Conservation (phyloP, 2,329 filamentous ascomycete species). For the Clarireedia homoeocarpa region DNA sequence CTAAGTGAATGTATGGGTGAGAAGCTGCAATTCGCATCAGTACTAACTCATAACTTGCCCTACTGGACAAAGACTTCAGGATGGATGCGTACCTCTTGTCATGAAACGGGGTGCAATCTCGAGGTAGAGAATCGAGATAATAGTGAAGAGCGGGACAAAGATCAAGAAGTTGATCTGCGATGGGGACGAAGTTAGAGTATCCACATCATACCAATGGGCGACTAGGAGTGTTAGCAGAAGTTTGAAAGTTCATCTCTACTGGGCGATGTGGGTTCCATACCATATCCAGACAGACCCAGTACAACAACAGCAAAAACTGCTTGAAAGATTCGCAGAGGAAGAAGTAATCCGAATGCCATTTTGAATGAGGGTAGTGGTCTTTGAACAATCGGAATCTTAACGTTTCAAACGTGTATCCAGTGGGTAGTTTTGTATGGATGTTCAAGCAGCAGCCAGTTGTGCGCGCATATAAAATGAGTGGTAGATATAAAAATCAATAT, state of each 20-base stretch:
- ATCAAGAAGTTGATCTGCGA: conserved; percentile 51
- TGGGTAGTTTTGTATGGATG: conserved; percentile 1
- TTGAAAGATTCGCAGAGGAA: conserved; percentile 40
- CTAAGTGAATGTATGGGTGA: conserved; percentile 42
- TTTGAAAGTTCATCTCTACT: not conserved
- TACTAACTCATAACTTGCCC: not conserved
- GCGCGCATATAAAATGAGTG: conserved; percentile 17
- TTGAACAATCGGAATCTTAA: not conserved
- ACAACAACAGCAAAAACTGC: conserved; percentile 37
- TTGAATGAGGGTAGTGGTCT: conserved; percentile 7
- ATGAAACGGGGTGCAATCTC: conserved; percentile 40
- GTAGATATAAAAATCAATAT: conserved; percentile 5
- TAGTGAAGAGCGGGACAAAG: conserved; percentile 44
- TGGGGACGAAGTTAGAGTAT: conserved; percentile 47
- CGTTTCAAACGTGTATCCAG: not conserved
- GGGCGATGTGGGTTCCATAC: conserved; percentile 28
- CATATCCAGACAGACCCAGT: conserved; percentile 42
- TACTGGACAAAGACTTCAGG: not conserved
- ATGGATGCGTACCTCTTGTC: conserved; percentile 18
- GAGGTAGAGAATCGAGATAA: conserved; percentile 47
- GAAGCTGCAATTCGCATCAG: conserved; percentile 29
- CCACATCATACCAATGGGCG: conserved; percentile 49
- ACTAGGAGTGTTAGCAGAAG: conserved; percentile 35
- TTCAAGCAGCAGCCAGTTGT: conserved; percentile 16
- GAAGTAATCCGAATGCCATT: conserved; percentile 36